Base-by-base conservation (phyloP, 169 alveolate genomes). In the Eimeria acervulina region DNA sequence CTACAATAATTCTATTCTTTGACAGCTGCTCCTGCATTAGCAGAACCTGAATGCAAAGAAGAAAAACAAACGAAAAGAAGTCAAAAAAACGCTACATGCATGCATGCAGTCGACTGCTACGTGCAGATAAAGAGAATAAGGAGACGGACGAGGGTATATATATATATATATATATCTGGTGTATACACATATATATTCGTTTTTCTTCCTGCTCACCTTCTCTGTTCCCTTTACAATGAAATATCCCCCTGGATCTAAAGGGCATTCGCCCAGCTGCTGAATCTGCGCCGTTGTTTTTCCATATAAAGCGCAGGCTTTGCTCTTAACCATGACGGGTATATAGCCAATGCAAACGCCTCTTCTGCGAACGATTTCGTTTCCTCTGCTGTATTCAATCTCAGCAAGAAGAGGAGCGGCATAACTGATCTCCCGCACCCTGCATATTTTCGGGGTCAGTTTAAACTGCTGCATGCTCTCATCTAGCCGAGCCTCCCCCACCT, bases 171-270 rank as follows among this genome's bases (percentile, higher is more conserved):
- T 19, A 47, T 47, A 47, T 47, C 55, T 47, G 12, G 12, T 47
- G 12, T 47, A 5, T 7, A 47, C 12, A 47, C 36, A 28, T 23
- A 61, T n/a, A n/a, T n/a, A n/a, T n/a, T n/a, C n/a, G n/a, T n/a
- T n/a, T n/a, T n/a, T n/a, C n/a, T n/a, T n/a, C n/a, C n/a, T n/a
- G n/a, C n/a, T 97, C 94, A 99, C 98, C 97, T 99, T 99, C 96
- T 99, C 99, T 5, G 99, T 99, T 21, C 99, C 99, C 97, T 98
- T 98, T 42, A 99, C 99, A 51, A 99, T 99, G 97, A 99, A 99
- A 97, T 99, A 99, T 33, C 99, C 99, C 84, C 99, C 99, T 6
- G 98, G 97, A 36, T 96, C 98, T 42, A 93, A 90, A 5, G 99
- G 98, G 85, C 99, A 98, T 95, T 98, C 99, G 17, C 98, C 97